Conservation (phyloP, 768 basidiomycete species). For the Xerocomus brunneocitrinus region DNA sequence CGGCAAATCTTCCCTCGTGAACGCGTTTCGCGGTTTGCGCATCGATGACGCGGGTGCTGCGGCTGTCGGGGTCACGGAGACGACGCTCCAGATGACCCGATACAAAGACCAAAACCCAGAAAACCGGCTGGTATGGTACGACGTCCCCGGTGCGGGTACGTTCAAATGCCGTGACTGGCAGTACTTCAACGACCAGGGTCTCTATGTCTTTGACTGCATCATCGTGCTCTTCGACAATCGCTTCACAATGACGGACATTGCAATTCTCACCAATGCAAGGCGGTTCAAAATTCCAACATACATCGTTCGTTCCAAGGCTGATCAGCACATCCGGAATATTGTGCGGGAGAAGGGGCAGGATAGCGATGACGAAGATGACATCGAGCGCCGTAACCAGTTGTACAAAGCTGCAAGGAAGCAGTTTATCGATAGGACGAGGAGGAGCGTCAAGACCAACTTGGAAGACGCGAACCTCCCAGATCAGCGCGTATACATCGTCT, state of each 20-base stretch:
- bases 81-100: constrained; percentile 9
- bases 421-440: constrained; percentile 14
- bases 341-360: constrained; percentile 18
- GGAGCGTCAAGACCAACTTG: constrained; percentile 16
- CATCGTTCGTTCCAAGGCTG: constrained; percentile 21
- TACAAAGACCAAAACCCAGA: constrained; percentile 14
- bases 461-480: constrained; percentile 20
- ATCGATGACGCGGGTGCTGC: constrained; percentile 14
- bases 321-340: constrained; percentile 19
- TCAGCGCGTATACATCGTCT: constrained; percentile 27
- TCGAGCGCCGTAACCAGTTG: constrained; percentile 7
- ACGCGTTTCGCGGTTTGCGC: constrained; percentile 32
- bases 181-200: constrained; percentile 21
- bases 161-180: constrained; percentile 18
- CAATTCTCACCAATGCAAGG: constrained; percentile 15
- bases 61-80: constrained; percentile 18
- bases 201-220: constrained; percentile 24
- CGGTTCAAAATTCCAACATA: constrained; percentile 20
- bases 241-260: constrained; percentile 21
- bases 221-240: constrained; percentile 23
- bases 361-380: constrained; percentile 12
- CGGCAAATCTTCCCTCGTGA: constrained; percentile 37
- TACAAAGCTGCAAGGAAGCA: constrained; percentile 9
- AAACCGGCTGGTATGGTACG: constrained; percentile 19
- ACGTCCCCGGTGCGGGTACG: constrained; percentile 21